These are phyloP conservation scores for Fusarium aywerte DNA, from an alignment of 2,329 filamentous ascomycete species.

Conservation along the genomic window DNA sequence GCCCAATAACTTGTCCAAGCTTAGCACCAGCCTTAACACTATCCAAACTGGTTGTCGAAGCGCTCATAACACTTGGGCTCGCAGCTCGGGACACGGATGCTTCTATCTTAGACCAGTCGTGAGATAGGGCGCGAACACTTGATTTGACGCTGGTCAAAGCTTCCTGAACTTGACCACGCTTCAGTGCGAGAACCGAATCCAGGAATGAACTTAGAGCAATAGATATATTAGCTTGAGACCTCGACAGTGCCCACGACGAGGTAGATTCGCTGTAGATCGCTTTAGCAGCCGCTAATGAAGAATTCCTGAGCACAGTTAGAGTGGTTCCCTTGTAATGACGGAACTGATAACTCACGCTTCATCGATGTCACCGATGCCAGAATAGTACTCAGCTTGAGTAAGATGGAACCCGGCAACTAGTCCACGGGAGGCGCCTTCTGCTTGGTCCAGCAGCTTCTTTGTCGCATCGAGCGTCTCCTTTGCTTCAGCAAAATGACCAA, in stretches of 20 bases:
- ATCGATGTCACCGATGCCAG: slow-evolving; percentile 72
- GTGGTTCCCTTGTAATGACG: not conserved
- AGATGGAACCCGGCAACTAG: slow-evolving; percentile 69
- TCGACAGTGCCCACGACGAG: slow-evolving; percentile 51
- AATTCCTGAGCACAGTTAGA: slow-evolving; percentile 41
- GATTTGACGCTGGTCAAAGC: slow-evolving; percentile 68
- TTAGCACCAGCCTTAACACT: slow-evolving; percentile 42
- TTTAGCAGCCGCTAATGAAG: slow-evolving; percentile 54
- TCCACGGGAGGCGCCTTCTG: slow-evolving; percentile 53
- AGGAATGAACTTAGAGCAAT: slow-evolving; percentile 59
- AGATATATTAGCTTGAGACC: slow-evolving; percentile 48
- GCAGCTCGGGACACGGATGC: slow-evolving; percentile 31
- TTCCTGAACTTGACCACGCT: slow-evolving; percentile 67
- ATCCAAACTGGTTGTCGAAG: slow-evolving; percentile 47
- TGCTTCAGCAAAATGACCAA: slow-evolving; percentile 64
- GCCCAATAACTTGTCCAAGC: slow-evolving; percentile 50
- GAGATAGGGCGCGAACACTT: slow-evolving; percentile 65
- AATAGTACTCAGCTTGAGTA: slow-evolving; percentile 77
- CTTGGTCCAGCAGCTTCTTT: slow-evolving; percentile 57
- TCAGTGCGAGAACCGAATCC: slow-evolving; percentile 72
- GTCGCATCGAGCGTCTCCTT: slow-evolving; percentile 67
- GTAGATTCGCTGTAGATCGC: slow-evolving; percentile 48
- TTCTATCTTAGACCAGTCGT: slow-evolving; percentile 67
- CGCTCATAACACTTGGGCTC: slow-evolving; percentile 43
- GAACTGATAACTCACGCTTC: slow-evolving; percentile 61